Conservation (phyloP, 1,284 basidiomycete genomes). For the Austropuccinia psidii region DNA sequence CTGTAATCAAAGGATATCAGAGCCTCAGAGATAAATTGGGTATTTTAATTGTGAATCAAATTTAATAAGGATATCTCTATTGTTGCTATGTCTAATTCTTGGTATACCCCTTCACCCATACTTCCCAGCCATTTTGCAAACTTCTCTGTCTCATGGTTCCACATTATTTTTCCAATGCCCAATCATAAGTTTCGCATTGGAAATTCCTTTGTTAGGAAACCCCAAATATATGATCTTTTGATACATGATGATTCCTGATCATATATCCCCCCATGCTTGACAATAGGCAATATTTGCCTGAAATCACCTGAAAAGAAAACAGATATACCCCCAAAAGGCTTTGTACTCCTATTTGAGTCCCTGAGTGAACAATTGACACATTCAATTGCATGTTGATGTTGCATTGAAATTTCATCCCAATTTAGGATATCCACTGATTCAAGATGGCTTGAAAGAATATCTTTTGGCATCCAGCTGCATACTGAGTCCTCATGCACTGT, state of each 20-base stretch:
- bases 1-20: too few species aligned
- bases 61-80: background rate
- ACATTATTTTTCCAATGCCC: background rate
- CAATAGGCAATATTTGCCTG: background rate
- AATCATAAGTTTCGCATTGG: background rate
- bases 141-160: background rate
- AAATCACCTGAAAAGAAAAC: conserved; percentile 3
- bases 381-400: background rate
- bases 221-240: background rate
- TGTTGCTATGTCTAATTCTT: background rate
- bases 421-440: background rate
- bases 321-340: background rate
- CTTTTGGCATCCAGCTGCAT: background rate
- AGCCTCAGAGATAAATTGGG: too few species aligned
- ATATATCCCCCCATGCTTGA: background rate
- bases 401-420: conserved; percentile 13
- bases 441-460: background rate
- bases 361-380: background rate
- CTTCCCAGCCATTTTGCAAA: background rate
- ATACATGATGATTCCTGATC: background rate
- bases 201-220: background rate
- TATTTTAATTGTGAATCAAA: background rate
- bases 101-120: background rate
- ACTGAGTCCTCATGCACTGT: background rate
- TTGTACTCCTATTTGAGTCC: background rate